Evolutionary conservation across 108 stramenopile genomes (phyloP), one percentile per base, ranked within the genome.

Genomic region (Fragilariopsis cylindrus): DNA sequence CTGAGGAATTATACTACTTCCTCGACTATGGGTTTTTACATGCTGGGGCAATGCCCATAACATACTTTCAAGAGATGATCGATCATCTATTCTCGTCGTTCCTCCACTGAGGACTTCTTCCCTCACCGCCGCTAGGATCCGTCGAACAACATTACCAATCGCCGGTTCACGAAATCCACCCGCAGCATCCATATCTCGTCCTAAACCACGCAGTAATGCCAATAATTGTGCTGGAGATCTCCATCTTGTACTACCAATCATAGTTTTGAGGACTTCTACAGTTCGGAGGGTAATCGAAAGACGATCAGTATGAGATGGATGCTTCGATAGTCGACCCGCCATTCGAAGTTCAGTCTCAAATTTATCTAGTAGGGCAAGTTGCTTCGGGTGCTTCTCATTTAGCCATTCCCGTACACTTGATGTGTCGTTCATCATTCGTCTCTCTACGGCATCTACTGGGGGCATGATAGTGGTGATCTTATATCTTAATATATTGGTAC

Each of bases 21-120:
- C 48, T 48, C 48, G 76, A 40, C 12, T 65, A 40, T 44, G 57
- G 42, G 62, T 66, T 30, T 73, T 79, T 9, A 89, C 78, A 53
- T 90, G 89, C 64, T 89, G 89, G 12, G 93, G 93, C 73, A 92
- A 80, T 5, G 90, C 88, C 93, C 93, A 94, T n/a, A 94, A 76
- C 85, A 94, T 90, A 60, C 86, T 88, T n/a, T 89, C 73, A 67
- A 93, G 73, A 5, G 87, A 90, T 9, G 87, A 83, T 72, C 77
- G 65, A 82, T 81, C 81, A 55, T 71, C 80, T 4, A 52, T 81
- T 41, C 69, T 53, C 52, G 44, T 81, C 30, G 44, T 52, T 9
- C 71, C 63, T 18, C 82, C 77, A 63, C 73, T 77, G 47, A 75
- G 60, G 65, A 87, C 92, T 68, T 93, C 92, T 63, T 92, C 90